Evolutionary conservation across 805 yeast genomes (phyloP).

Genomic region (Maudiozyma serrabonitensis): DNA sequence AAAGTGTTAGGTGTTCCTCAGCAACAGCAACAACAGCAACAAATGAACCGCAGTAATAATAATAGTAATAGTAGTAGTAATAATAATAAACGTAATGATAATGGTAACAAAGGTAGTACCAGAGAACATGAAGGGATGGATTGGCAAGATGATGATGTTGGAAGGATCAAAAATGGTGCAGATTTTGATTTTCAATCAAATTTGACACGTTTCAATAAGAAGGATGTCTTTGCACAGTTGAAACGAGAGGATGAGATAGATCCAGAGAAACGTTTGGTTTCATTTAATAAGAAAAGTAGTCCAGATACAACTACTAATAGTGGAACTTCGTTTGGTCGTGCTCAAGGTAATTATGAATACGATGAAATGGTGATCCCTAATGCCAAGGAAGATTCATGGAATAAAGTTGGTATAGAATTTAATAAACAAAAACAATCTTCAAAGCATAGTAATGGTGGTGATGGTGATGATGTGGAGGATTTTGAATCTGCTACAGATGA

Average conservation of each 20-base stretch:
- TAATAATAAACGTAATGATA: slow-evolving; percentile 2
- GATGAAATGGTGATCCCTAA: slow-evolving; percentile 65
- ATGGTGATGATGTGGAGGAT: slow-evolving; percentile 2
- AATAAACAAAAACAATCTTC: not conserved
- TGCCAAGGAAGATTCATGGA: slow-evolving; percentile 45
- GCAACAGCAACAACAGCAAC: slow-evolving; percentile 6
- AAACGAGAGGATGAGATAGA: slow-evolving; percentile 51
- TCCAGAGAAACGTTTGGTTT: slow-evolving; percentile 57
- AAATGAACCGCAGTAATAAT: slow-evolving; percentile 3
- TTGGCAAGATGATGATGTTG: slow-evolving; percentile 43
- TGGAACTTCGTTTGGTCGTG: not conserved
- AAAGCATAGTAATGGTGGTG: not conserved
- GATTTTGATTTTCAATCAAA: slow-evolving; percentile 86
- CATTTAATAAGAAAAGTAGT: slow-evolving; percentile 49
- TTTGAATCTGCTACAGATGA: slow-evolving; percentile 3
- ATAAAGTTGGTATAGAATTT: slow-evolving; percentile 21
- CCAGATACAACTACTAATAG: not conserved
- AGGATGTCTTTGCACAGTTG: slow-evolving; percentile 68
- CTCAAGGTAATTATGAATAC: slow-evolving; percentile 42
- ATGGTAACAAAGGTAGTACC: slow-evolving; percentile 30
- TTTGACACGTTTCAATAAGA: slow-evolving; percentile 72
- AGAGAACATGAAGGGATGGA: slow-evolving; percentile 15
- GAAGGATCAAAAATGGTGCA: slow-evolving; percentile 37
- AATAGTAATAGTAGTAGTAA: slow-evolving; percentile 7
- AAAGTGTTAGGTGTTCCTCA: slow-evolving; percentile 23